phyloP scores from a whole-genome alignment of 257 asterid genomes.

The Rhazya stricta region DNA sequence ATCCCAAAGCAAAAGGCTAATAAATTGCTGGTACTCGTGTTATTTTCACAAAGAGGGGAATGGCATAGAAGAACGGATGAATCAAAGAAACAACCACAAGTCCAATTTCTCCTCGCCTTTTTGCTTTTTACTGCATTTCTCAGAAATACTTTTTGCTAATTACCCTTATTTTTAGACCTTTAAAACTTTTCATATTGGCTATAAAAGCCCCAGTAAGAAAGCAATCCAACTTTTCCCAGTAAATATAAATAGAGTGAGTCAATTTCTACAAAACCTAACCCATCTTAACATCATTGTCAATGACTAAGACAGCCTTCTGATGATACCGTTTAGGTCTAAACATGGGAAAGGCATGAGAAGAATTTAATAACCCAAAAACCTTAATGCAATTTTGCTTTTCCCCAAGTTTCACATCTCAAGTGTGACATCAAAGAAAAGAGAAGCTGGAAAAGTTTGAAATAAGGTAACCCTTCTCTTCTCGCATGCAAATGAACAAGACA shows the following conservation, averaged over 20 bases:
- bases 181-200: background rate
- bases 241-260: background rate
- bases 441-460: background rate
- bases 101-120: too few species aligned
- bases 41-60: too few species aligned
- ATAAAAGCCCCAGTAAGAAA: background rate
- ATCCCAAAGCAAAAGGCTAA: too few species aligned
- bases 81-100: too few species aligned
- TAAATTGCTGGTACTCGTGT: too few species aligned
- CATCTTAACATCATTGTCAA: conserved; percentile 8
- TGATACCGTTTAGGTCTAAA: background rate
- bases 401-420: conserved; percentile 11
- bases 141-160: background rate
- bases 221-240: background rate
- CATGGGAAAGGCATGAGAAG: too few species aligned
- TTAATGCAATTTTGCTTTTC: background rate
- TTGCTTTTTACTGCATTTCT: background rate
- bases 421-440: background rate
- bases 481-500: conserved; percentile 29
- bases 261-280: conserved; percentile 12
- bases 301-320: background rate
- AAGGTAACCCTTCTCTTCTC: background rate
- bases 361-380: background rate
- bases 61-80: too few species aligned
- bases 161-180: background rate